Evolutionary conservation across 306 rosid species (phyloP), one percentile per base, ranked within the genome.

Genomic region (Pterocarpus santalinus): DNA sequence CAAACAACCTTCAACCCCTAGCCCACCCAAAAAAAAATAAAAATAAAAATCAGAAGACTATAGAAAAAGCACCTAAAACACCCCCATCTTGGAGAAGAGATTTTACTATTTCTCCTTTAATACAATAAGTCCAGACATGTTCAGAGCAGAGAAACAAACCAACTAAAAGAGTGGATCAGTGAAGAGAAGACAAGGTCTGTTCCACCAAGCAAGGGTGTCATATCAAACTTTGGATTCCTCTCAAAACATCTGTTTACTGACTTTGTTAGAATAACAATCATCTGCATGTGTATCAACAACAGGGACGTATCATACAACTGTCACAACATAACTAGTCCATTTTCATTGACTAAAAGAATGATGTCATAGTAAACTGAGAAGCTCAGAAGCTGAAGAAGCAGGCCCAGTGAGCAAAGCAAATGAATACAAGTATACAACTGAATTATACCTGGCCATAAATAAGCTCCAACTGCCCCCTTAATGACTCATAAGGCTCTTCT

Each of bases 181-280:
- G 97, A 91, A 65, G 98, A 90, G 97, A 94, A 94, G 86, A 94
- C 97, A 83, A 62, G 77, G 81, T 94, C 97, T n/a, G 98, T 94
- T 88, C 97, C 98, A 80, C 98, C 98, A 78, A 94, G 97, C 89
- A 94, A 88, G 80, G 97, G 89, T 73, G 98, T 89, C 97, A 92
- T 94, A 81, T 94, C 98, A 89, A 94, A 94, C 91, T 92, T 94
- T n/a, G 98, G 87, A 67, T 94, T 94, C 95, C 90, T 94, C 94
- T 92, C 98, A 86, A 94, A 94, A 87, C 95, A 92, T 84, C 89
- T 91, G 87, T 91, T 91, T 72, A 94, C 90, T 32, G 98, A 90
- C 91, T 94, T 92, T 43, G 98, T 94, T 78, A 94, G 83, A 86
- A 94, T 94, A 77, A 94, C 94, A 80, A 94, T 86, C 95, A 94